Base-by-base conservation (phyloP, 2,329 filamentous ascomycete species). In the Amauroascus niger region DNA sequence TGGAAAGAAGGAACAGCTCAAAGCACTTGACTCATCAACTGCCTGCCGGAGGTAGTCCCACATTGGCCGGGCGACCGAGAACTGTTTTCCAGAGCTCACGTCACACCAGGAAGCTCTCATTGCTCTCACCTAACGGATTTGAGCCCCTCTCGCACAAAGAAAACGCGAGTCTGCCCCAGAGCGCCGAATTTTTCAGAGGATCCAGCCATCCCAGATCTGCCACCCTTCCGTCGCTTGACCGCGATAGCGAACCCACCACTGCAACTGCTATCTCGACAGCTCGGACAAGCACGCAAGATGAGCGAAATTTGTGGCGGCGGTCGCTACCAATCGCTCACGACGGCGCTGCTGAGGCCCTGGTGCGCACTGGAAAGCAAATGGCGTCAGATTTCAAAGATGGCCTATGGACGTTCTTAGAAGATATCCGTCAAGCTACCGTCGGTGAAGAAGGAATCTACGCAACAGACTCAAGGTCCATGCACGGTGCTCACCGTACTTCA, bases 391-490 rank as follows among this genome's bases (percentile, higher is more conserved):
- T 98, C 68, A 88, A 84, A 66, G 82, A 93, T 49, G 91, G 93
- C 1, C 73, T 98, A 47, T 90, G 87, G 82, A 95, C 88, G 1
- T 98, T 98, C 69, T 82, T 95, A 56, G 93, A 97, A 67, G 93
- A 98, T 65, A 82, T 98, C 46, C 80, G 90, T 60, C 93, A 97
- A 70, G 94, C 91, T 13, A 95, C 93, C 0, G 89, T 98, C 6
- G 93, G 93, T 22, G 93, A 98, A 52, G 93, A 98, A 72, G 87
- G 83, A 14, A 81, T 88, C 58, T 82, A 76, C 56, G 83, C 81
- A 40, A 72, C 71, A 32, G 68, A 70, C 57, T 65, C 69, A 57
- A 60, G 71, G 55, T 62, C 64, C 53, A 59, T 65, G 57, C 61
- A 67, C 45, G 58, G 62, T n/a, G 35, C 63, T 58, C 59, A 62